These are phyloP conservation scores for Leccinum imitatum DNA, from an alignment of 768 basidiomycete species.

Conservation along the genomic window DNA sequence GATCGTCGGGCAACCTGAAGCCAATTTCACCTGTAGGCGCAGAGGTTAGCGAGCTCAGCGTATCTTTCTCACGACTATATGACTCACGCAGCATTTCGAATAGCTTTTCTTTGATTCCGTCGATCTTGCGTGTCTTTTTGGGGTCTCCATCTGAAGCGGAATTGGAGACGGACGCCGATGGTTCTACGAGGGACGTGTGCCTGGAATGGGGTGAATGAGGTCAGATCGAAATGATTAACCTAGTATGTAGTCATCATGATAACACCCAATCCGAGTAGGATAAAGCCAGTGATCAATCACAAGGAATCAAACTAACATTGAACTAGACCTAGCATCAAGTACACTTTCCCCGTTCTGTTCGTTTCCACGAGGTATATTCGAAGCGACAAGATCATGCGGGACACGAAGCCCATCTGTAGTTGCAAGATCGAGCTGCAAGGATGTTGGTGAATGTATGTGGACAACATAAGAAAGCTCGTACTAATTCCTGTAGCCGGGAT, in stretches of 20 bases:
- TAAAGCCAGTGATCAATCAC: background rate
- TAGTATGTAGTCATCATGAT: background rate
- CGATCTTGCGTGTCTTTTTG: no score
- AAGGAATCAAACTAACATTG: background rate
- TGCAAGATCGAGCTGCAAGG: background rate
- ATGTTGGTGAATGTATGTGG: no score
- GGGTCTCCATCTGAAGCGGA: no score
- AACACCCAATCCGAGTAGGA: background rate
- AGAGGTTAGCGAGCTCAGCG: background rate
- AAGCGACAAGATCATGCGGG: background rate
- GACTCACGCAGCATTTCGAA: conserved; percentile 10
- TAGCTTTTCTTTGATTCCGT: background rate
- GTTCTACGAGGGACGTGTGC: no score
- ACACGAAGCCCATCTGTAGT: background rate
- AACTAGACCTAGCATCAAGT: background rate
- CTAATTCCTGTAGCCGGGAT: background rate
- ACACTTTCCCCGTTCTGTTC: background rate
- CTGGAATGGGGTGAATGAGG: background rate
- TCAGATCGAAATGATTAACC: background rate
- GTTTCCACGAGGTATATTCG: background rate
- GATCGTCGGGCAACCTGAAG: background rate
- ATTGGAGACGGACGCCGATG: no score
- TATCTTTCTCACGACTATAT: background rate
- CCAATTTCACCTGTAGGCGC: background rate
- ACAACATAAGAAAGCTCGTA: background rate